These are phyloP conservation scores for Tremellales sp. DNA, from an alignment of 1,284 basidiomycete species.

Conservation along the genomic window DNA sequence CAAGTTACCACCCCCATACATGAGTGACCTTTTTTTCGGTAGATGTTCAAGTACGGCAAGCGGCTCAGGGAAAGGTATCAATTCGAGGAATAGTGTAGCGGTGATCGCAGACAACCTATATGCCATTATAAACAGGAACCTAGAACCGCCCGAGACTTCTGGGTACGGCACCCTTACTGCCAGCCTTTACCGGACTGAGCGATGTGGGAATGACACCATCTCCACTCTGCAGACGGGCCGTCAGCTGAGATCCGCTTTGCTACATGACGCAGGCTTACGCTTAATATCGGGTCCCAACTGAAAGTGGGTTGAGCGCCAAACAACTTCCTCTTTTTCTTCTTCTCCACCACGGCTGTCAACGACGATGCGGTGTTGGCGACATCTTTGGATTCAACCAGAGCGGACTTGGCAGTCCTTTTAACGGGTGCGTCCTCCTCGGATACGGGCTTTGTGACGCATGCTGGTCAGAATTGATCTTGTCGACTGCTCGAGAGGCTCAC, in stretches of 20 bases:
- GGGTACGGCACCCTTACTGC: slow-evolving; percentile 29
- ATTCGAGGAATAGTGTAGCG: not conserved
- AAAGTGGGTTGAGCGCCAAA: slow-evolving; percentile 32
- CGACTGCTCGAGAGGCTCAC: not conserved
- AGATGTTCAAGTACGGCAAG: too few species aligned
- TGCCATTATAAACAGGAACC: not conserved
- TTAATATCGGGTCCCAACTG: slow-evolving; percentile 41
- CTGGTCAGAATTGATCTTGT: not conserved
- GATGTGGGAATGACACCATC: slow-evolving; percentile 42
- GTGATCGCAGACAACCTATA: not conserved
- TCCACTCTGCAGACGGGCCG: slow-evolving; percentile 31
- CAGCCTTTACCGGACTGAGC: slow-evolving; percentile 36
- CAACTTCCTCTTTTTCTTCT: slow-evolving; percentile 45
- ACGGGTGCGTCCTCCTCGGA: not conserved
- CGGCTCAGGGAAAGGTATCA: not conserved
- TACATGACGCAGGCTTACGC: slow-evolving; percentile 22
- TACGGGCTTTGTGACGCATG: not conserved
- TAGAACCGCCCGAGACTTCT: slow-evolving; percentile 5
- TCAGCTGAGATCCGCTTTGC: not conserved
- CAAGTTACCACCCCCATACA: not conserved
- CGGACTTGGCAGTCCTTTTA: not conserved
- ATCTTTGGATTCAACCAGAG: not conserved
- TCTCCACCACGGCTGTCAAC: slow-evolving; percentile 15
- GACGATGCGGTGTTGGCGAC: not conserved
- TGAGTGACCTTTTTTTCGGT: not conserved